Percentiles rank a stretch among this genome's conserved stretches.
These are phyloP conservation scores for Cercophora sp. DNA, from an alignment of 495 filamentous ascomycete genomes.

Conservation along the genomic window DNA sequence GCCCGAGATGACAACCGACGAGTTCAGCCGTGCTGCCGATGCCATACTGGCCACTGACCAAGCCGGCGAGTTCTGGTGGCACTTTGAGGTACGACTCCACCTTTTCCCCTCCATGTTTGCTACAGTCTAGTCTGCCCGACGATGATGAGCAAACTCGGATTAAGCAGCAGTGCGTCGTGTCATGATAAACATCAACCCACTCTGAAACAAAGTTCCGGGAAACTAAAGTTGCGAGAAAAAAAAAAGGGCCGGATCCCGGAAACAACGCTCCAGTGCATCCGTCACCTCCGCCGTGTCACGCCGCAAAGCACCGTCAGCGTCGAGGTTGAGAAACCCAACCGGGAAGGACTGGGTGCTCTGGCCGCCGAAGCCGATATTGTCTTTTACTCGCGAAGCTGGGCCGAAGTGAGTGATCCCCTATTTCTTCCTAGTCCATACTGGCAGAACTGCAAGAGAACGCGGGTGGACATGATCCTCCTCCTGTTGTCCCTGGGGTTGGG, in stretches of 20 bases:
- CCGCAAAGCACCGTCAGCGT: conserved; percentile 56
- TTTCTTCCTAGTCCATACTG: neutral
- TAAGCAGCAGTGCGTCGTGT: neutral
- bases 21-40: conserved; percentile 40
- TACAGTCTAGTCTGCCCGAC: too few relatives aligned
- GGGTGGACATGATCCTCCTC: neutral
- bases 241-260: conserved; percentile 63
- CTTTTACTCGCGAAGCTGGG: conserved; percentile 69
- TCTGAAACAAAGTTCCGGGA: too few relatives aligned
- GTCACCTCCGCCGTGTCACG: conserved; percentile 46
- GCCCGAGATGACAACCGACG: conserved; percentile 58
- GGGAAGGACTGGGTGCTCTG: conserved; percentile 56
- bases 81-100: conserved; percentile 60
- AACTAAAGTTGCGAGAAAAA: too few relatives aligned
- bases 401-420: conserved; percentile 46
- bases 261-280: conserved; percentile 59
- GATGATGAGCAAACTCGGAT: too few relatives aligned
- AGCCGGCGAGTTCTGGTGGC: conserved; percentile 54
- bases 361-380: conserved; percentile 62
- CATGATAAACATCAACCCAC: too few relatives aligned
- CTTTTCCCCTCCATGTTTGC: neutral
- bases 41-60: neutral
- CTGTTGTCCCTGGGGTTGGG: neutral
- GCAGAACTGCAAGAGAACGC: neutral
- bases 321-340: conserved; percentile 65